Evolutionary conservation across 2,329 filamentous ascomycete species (phyloP).

Genomic region (Paramyrothecium roridum): DNA sequence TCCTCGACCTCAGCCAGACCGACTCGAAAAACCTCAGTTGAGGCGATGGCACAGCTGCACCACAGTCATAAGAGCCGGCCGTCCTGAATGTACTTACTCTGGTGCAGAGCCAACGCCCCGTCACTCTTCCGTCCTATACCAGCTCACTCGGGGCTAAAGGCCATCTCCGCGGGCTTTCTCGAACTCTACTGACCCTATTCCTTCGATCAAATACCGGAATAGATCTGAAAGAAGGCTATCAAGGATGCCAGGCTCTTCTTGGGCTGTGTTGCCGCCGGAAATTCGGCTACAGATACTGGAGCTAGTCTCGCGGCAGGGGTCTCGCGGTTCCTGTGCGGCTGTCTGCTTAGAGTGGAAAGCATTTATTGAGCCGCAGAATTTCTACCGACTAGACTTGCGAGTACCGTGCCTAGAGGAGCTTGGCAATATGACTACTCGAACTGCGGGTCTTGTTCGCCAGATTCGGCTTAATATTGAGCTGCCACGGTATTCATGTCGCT

Average conservation of each 20-base stretch:
- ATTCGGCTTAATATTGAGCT: constrained; percentile 11
- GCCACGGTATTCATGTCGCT: constrained; percentile 10
- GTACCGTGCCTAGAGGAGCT: constrained; percentile 7
- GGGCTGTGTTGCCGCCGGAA: constrained; percentile 3
- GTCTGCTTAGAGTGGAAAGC: constrained; percentile 9
- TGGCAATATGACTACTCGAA: constrained; percentile 4
- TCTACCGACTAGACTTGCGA: constrained; percentile 7
- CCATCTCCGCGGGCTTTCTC: not conserved
- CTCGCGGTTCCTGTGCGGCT: constrained; percentile 2
- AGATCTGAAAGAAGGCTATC: constrained; percentile 5
- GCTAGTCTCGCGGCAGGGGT: constrained; percentile 1
- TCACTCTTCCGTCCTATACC: not conserved
- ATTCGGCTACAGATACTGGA: constrained; percentile 5
- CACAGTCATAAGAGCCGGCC: constrained; percentile 1
- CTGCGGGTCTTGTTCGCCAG: constrained; percentile 5
- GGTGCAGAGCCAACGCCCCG: not conserved
- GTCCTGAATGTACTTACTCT: not conserved
- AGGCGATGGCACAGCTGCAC: not conserved
- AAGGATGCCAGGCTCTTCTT: constrained; percentile 5
- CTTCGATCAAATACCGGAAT: not conserved
- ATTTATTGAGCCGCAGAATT: constrained; percentile 7
- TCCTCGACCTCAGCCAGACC: not conserved
- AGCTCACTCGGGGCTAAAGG: not conserved
- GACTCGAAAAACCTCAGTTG: not conserved
- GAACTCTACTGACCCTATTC: not conserved